Percentiles rank a stretch among this genome's conserved stretches.
These are phyloP conservation scores for Juncus inflexus DNA, from an alignment of 176 grass and related monocot genomes.

Conservation along the genomic window DNA sequence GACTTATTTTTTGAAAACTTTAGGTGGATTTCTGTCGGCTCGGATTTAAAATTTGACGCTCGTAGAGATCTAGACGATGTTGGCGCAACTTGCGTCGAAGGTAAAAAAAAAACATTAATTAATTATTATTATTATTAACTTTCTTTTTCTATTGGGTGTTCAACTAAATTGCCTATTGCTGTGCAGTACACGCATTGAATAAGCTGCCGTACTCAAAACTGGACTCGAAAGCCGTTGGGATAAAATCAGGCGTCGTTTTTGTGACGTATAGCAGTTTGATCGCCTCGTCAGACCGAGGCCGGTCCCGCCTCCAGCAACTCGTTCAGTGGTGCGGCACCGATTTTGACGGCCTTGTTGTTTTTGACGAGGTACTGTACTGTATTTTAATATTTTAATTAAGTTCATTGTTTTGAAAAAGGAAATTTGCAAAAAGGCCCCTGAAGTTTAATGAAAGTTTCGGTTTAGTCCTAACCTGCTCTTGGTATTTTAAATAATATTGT, in stretches of 20 bases:
- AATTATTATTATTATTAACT: too few species aligned
- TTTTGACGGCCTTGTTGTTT: conserved; percentile 92
- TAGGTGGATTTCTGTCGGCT: conserved; percentile 97
- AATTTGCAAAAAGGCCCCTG: not conserved
- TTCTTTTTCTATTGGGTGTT: too few species aligned
- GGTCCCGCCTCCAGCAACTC: conserved; percentile 93
- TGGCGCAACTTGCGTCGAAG: conserved; percentile 85
- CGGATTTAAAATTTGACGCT: conserved; percentile 94
- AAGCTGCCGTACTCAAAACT: conserved; percentile 97
- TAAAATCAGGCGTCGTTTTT: conserved; percentile 94
- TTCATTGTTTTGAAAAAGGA: conserved; percentile 11
- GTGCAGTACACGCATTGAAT: conserved; percentile 98
- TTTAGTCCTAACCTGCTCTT: not conserved
- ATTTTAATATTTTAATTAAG: conserved; percentile 14
- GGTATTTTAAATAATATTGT: too few species aligned
- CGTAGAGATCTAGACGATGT: conserved; percentile 98
- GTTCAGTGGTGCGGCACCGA: conserved; percentile 88
- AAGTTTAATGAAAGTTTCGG: not conserved
- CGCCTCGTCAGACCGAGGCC: conserved; percentile 88
- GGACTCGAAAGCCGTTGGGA: conserved; percentile 95
- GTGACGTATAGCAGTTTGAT: conserved; percentile 98
- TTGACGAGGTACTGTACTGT: conserved; percentile 68
- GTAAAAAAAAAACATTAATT: conserved; percentile 29
- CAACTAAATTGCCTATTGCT: conserved; percentile 26
- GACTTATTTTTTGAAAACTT: conserved; percentile 22